These are phyloP conservation scores for Boeremia lycopersici DNA, from an alignment of 2,329 filamentous ascomycete species.

Conservation along the genomic window DNA sequence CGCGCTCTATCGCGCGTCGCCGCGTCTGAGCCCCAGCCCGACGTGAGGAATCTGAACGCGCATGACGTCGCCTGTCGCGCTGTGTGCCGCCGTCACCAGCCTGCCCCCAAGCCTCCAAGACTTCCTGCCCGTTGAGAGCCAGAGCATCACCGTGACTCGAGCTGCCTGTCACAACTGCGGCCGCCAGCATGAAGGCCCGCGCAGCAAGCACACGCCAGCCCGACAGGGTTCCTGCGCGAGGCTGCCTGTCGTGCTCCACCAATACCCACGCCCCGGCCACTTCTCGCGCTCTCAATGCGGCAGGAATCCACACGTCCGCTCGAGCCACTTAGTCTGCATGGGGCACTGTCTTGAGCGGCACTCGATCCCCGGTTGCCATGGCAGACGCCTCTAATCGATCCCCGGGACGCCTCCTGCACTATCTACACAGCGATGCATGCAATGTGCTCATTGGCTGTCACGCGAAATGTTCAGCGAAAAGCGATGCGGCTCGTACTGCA, in stretches of 20 bases:
- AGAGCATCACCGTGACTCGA: constrained; percentile 14
- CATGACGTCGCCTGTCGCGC: background rate
- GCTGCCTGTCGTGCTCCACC: constrained; percentile 22
- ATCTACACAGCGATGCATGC: constrained; percentile 2
- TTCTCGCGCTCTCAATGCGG: constrained; percentile 20
- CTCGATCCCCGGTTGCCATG: constrained; percentile 31
- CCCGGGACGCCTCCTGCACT: constrained; percentile 13
- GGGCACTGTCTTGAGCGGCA: constrained; percentile 23
- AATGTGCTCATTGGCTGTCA: constrained; percentile 22
- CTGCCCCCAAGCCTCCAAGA: background rate
- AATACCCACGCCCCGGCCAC: constrained; percentile 19
- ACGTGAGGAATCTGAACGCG: constrained; percentile 9
- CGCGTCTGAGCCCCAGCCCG: constrained; percentile 7
- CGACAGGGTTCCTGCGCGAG: constrained; percentile 26
- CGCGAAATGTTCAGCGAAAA: background rate
- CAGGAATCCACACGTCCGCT: constrained; percentile 20
- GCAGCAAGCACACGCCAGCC: constrained; percentile 25
- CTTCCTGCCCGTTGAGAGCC: background rate
- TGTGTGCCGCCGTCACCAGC: background rate
- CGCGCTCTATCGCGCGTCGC: constrained; percentile 5
- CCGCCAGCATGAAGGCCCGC: constrained; percentile 32
- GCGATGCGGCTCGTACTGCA: constrained; percentile 24
- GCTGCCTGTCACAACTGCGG: constrained; percentile 19
- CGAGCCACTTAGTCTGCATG: constrained; percentile 8
- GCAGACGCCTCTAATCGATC: constrained; percentile 22